Evolutionary conservation across 805 yeast genomes (phyloP), one percentile per base, ranked within the genome.

Genomic region (Yarrowia deformans): DNA sequence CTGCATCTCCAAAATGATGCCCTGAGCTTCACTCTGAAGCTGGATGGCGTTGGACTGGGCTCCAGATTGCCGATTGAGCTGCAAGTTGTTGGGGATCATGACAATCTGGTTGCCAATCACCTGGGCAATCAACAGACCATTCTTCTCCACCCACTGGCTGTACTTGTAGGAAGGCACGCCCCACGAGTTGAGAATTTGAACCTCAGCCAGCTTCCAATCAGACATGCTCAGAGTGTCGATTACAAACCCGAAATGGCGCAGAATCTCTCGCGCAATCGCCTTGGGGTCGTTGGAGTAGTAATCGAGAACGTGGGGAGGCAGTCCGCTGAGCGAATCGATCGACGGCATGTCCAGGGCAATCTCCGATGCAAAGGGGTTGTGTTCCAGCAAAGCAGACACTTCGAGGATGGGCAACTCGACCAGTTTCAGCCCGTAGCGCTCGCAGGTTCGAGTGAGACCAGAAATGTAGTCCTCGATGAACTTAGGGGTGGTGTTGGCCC

Each of bases 381-480:
- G 79, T 3, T 83, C 80, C 0, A 97, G 96, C 19, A 94, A 81
- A 0, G 88, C 85, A 74, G 94, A 87, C 34, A 93, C 82, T 73
- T 94, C 98, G 56, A 86, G 86, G 89, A 97, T 91, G 0, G 99
- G 98, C 0, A 93, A 89, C 75, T 94, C 98, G 19, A 93, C 95
- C 23, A 90, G 77, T 64, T 83, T 83, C 70, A 95, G 82, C 0
- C 97, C 98, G 75, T 91, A 91, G 68, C 96, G 78, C 70, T 92
- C 97, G 73, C 97, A 91, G 60, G 89, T 81, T 69, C 97, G 84
- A 0, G 92, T 85, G 91, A 98, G 90, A 60, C 86, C 84, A 54
- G 83, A 87, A 52, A 93, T 82, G 13, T 90, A 81, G 72, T 93
- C 97, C 70, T 93, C 97, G 63, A 91, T 87, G 40, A 91, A 80